Percentiles rank a stretch among this genome's conserved stretches.
Evolutionary conservation across 306 rosid species (phyloP).

Genomic region (Prinsepia uniflora): DNA sequence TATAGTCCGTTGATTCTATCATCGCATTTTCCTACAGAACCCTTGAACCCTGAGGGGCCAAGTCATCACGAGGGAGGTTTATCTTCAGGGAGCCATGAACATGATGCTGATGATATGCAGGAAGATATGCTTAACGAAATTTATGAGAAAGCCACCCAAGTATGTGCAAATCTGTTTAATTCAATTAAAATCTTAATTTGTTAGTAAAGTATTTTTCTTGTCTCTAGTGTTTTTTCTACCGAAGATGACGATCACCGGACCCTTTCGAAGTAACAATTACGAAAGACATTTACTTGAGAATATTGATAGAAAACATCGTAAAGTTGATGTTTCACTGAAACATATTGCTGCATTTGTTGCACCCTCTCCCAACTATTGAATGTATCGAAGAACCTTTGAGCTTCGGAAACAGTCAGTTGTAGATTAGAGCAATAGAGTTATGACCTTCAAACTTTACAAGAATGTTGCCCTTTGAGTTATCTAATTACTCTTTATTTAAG

Average conservation of each 20-base stretch:
- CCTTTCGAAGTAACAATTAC: not conserved
- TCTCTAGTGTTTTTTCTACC: not conserved
- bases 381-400: no score
- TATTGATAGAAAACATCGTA: not conserved
- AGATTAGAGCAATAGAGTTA: no score
- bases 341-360: not conserved
- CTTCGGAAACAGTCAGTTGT: no score
- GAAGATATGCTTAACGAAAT: constrained; percentile 59
- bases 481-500: no score
- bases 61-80: constrained; percentile 34
- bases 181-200: not conserved
- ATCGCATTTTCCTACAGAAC: constrained; percentile 38
- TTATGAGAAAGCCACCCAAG: constrained; percentile 52
- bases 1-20: not conserved
- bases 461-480: no score
- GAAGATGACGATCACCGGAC: not conserved
- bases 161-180: constrained; percentile 39
- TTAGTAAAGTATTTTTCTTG: not conserved
- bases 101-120: constrained; percentile 43
- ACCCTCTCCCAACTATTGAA: not conserved
- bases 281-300: not conserved
- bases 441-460: no score
- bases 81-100: constrained; percentile 42
- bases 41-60: constrained; percentile 29
- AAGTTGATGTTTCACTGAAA: not conserved